Percentiles rank a stretch among this genome's conserved stretches.
These are phyloP conservation scores for Pleurotus djamor DNA, from an alignment of 768 basidiomycete genomes.

Conservation along the genomic window DNA sequence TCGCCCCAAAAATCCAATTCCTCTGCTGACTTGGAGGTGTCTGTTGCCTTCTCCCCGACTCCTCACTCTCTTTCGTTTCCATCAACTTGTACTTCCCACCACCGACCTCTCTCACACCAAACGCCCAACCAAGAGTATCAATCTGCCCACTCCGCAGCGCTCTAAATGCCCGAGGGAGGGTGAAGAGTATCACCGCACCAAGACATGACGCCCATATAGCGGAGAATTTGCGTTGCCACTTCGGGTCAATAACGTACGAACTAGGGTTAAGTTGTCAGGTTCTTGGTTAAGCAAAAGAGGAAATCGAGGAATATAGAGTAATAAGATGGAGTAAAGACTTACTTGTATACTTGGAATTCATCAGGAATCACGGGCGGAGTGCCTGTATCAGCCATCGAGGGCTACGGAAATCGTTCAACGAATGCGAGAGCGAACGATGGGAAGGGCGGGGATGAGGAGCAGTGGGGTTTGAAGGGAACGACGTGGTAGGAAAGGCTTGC, in stretches of 20 bases:
- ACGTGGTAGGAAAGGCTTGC: too few species aligned
- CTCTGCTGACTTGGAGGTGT: background rate
- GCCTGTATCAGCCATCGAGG: conserved; percentile 35
- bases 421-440: too few species aligned
- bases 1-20: conserved; percentile 5
- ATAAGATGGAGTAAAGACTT: background rate
- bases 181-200: conserved; percentile 44
- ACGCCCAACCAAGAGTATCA: conserved; percentile 33
- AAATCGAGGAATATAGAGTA: background rate
- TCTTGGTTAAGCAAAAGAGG: too few species aligned
- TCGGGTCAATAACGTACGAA: conserved; percentile 75
- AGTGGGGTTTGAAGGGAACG: too few species aligned
- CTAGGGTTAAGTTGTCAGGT: conserved; percentile 28
- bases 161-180: conserved; percentile 40
- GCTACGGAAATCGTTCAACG: too few species aligned
- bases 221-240: conserved; percentile 74
- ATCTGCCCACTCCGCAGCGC: conserved; percentile 30
- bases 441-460: too few species aligned
- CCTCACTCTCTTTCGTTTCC: conserved; percentile 9
- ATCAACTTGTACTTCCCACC: conserved; percentile 18
- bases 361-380: conserved; percentile 58
- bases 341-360: conserved; percentile 69
- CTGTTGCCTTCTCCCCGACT: conserved; percentile 5
- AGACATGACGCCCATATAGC: conserved; percentile 64
- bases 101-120: conserved; percentile 52